Base-by-base conservation (phyloP, 257 asterid species). In the Gardenia jasminoides region DNA sequence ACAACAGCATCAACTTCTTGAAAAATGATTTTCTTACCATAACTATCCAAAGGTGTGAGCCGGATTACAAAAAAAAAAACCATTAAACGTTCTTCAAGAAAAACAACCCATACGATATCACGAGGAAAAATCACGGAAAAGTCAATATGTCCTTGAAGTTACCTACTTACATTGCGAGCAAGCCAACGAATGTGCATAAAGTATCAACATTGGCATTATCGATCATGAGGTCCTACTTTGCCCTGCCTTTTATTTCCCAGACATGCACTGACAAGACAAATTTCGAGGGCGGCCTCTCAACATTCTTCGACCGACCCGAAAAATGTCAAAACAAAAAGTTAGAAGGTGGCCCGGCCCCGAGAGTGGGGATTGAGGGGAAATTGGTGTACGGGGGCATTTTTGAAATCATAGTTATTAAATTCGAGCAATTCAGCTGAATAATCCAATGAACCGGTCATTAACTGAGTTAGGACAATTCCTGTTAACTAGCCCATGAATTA, bases 211-310 rank as follows among this genome's bases (percentile, higher is more conserved):
- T 13, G 75, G 43, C 1, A 46, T 46, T 47, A 47, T 70, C 75
- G 41, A n/a, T n/a, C n/a, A n/a, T n/a, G n/a, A n/a, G n/a, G n/a
- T n/a, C n/a, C n/a, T n/a, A n/a, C n/a, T n/a, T n/a, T n/a, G n/a
- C n/a, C n/a, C n/a, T n/a, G n/a, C n/a, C n/a, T n/a, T n/a, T n/a
- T n/a, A n/a, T n/a, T n/a, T n/a, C n/a, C n/a, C n/a, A n/a, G n/a
- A n/a, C n/a, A n/a, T n/a, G n/a, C n/a, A n/a, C n/a, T n/a, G n/a
- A n/a, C n/a, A 15, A 47, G 39, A 39, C 16, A 48, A 61, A 4
- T 47, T 46, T 24, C 4, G 41, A 48, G 79, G 79, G 65, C 79
- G 79, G 75, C 78, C 79, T 24, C 1, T n/a, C 31, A 61, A 3
- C 67, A 61, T 24, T 54, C 67, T 12, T 41, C 41, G n/a, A 20